Evolutionary conservation across 2,329 filamentous ascomycete species (phyloP), one percentile per base, ranked within the genome.

Genomic region (Huntiella bhutanensis): DNA sequence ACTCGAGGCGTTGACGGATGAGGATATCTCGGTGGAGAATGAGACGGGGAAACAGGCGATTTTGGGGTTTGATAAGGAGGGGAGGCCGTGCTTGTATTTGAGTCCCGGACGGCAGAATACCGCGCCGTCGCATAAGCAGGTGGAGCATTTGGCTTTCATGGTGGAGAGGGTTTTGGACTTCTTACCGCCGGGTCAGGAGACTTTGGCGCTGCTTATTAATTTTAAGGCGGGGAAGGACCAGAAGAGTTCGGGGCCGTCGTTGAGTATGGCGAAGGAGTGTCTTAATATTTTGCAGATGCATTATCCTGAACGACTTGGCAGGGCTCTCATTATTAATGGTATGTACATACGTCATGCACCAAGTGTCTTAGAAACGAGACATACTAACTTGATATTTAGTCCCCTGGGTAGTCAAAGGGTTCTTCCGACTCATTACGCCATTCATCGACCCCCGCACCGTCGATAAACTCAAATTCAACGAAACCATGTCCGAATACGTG

Each of bases 401-500:
- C 42, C 88, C 88, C 1, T 95, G 84, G 77, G 73, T 93, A 52
- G 83, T 96, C 51, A 80, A 75, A 61, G 82, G 82, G 43, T 98
- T 98, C 71, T 93, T 96, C 71, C 95, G 93, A 64, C 67, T 95
- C 55, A 87, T 98, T 63, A 86, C 77, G 4, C 86, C 88, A 35
- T 95, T 98, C 64, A 94, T 98, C 64, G 91, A 98, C 62, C 91
- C 91, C 5, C 67, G 87, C 55, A 98, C 91, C 7, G 77, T 82
- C 49, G 78, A 91, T 57, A 98, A 98, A 69, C 78, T 98, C 66
- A 92, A 91, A 66, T 95, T 94, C 71, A 95, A 96, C 67, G 86
- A 94, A 61, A 82, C 92, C 58, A 78, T 94, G 67, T 71, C 71
- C 54, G 68, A 82, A 54, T 85, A 86, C 59, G 80, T 98, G 15